These are phyloP conservation scores for Trichoderma arundinaceum DNA, from an alignment of 2,329 filamentous ascomycete species.

Conservation along the genomic window DNA sequence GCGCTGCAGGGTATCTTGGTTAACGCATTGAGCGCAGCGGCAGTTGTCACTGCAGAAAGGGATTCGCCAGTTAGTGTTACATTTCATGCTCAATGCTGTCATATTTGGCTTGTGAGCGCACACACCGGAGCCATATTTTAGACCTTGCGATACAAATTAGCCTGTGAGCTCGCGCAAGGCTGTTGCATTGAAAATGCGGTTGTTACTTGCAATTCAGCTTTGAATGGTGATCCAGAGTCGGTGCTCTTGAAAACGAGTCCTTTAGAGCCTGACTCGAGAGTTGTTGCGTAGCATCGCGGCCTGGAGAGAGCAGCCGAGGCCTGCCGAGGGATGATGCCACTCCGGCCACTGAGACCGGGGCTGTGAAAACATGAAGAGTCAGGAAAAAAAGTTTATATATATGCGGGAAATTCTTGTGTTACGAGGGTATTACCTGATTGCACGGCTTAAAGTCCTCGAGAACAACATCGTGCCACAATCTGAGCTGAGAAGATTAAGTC, in stretches of 20 bases:
- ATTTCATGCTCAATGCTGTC: constrained; percentile 6
- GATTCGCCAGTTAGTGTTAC: background rate
- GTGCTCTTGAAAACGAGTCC: constrained; percentile 29
- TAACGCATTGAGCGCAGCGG: constrained; percentile 50
- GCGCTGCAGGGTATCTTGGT: constrained; percentile 51
- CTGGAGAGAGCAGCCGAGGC: constrained; percentile 5
- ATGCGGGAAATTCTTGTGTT: no score
- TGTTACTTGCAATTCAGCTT: constrained; percentile 30
- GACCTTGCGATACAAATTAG: constrained; percentile 26
- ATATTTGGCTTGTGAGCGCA: background rate
- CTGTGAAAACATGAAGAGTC: background rate
- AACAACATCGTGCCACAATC: no score
- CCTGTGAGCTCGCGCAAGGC: background rate
- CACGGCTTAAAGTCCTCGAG: background rate
- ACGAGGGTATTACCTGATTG: background rate
- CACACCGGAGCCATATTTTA: constrained; percentile 38
- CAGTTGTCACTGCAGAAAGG: constrained; percentile 49
- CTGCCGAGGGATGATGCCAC: constrained; percentile 18
- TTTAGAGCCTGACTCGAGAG: constrained; percentile 20
- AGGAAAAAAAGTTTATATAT: background rate
- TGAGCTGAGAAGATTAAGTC: no score
- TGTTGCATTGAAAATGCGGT: background rate
- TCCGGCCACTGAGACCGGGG: constrained; percentile 21
- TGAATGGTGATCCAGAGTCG: background rate
- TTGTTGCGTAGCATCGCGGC: constrained; percentile 32